Evolutionary conservation across 495 filamentous ascomycete species (phyloP), one percentile per base, ranked within the genome.

Genomic region (Hypomontagnella submonticulosa): DNA sequence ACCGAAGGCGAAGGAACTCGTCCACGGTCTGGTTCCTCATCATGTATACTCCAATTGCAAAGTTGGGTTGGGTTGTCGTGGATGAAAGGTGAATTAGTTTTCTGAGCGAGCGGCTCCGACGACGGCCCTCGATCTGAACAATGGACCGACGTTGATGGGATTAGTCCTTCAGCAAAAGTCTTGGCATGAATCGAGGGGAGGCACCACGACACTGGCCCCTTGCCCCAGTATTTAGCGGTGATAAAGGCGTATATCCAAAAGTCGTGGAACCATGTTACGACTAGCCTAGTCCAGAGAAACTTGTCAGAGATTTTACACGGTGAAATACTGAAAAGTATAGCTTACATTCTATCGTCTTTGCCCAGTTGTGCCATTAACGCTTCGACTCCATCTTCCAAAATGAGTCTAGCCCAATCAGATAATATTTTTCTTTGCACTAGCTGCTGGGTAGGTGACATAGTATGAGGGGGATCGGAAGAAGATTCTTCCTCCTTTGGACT

Each of bases 211-310:
- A 41, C 60, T 27, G 80, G 80, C 1, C 79, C 80, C 10, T 66
- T 67, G 0, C 79, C 79, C 80, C 77, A 80, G 42, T 74, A 63
- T 52, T 77, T 81, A 9, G 77, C 76, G 4, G 76, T 77, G 55
- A 72, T 78, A 56, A 78, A 81, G 6, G 73, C 69, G 42, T 73
- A 78, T 33, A 76, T 70, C 75, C 76, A 82, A 47, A 75, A 79
- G 43, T 81, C 76, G 54, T 82, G 73, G 43, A 81, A 55, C 77
- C 61, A 64, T 44, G 61, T 58, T 36, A 16, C 16, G 8, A 40
- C 16, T 66, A 74, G 27, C 57, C 70, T 51, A n/a, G n/a, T n/a
- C 6, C 6, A 27, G 23, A 2, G 6, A 27, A 27, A 27, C 23
- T 27, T n/a, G n/a, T n/a, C n/a, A n/a, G n/a, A n/a, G n/a, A n/a